Base-by-base conservation (phyloP, 2,329 filamentous ascomycete genomes). In the Trichoderma sp. region DNA sequence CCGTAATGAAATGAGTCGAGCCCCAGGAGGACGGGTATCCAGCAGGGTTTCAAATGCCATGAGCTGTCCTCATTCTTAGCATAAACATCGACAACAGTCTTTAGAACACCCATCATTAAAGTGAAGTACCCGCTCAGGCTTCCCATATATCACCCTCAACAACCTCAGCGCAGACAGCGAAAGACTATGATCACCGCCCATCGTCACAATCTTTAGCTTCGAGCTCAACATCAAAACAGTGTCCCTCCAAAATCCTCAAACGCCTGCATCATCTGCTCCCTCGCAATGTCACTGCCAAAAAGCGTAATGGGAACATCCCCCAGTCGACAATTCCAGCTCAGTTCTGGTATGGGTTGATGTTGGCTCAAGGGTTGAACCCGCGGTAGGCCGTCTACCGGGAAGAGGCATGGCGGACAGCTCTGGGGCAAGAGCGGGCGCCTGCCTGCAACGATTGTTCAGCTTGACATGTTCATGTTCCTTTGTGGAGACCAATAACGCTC, bases 261-360 rank as follows among this genome's bases (percentile, higher is more conserved):
- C 0, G 92, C 93, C 76, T 91, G 88, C 37, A 88, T 92, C 93
- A 97, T 97, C 80, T 97, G 94, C 56, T 85, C 83, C 66, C 94
- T 83, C 0, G 94, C 94, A 19, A 97, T 83, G 1, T 84, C 88
- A 78, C 97, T 97, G 82, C 97, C 93, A 74, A 96, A 91, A 0
- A 94, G 94, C 0, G 91, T 92, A 73, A 96, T 85, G 33, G 94
- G 93, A 68, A 97, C 93, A 77, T 97, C 94, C 58, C 94, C 94
- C 94, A 97, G 83, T 97, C 94, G 62, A 95, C 83, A 70, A 97
- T 88, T 61, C 87, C 93, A 10, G 93, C 90, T 87, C 92, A 95
- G 75, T 87, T 90, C 77, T 91, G 72, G 81, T 96, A 97, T 0
- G 94, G 93, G 79, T 97, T 97, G 73, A 97, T 86, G 49, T 86